Evolutionary conservation across 2,329 filamentous ascomycete genomes (phyloP).

Genomic region (Sphaerostilbella broomeana): DNA sequence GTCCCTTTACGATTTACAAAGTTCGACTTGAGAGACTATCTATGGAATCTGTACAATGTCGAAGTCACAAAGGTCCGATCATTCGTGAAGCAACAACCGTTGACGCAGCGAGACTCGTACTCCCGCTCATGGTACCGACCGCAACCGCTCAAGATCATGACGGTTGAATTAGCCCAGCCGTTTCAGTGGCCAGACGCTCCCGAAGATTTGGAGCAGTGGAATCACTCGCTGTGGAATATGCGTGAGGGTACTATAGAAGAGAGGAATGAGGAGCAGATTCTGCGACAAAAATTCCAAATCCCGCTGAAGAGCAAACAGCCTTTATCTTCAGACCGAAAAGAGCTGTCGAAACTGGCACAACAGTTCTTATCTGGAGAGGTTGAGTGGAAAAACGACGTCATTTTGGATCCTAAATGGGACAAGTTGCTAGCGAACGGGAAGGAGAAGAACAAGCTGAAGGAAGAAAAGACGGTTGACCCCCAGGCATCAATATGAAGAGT

Average conservation of each 20-base stretch:
- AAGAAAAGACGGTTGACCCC: conserved; percentile 12
- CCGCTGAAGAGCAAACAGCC: conserved; percentile 36
- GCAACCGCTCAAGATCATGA: conserved; percentile 82
- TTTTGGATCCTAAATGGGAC: conserved; percentile 43
- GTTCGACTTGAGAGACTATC: conserved; percentile 92
- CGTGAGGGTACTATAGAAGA: conserved; percentile 42
- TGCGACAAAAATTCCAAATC: conserved; percentile 28
- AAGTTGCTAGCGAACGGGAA: conserved; percentile 22
- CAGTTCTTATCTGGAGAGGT: conserved; percentile 53
- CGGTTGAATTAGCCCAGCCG: conserved; percentile 76
- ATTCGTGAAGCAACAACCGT: conserved; percentile 59
- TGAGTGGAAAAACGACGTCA: conserved; percentile 49
- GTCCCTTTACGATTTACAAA: conserved; percentile 93
- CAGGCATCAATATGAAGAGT: conserved; percentile 3
- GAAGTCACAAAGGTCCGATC: conserved; percentile 67
- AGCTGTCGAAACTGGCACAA: conserved; percentile 58
- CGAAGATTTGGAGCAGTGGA: conserved; percentile 56
- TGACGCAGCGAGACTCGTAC: conserved; percentile 44
- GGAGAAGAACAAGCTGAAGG: conserved; percentile 20
- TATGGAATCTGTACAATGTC: conserved; percentile 78
- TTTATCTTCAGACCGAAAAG: conserved; percentile 34
- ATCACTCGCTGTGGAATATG: conserved; percentile 51
- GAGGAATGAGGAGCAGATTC: conserved; percentile 29
- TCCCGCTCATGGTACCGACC: conserved; percentile 62
- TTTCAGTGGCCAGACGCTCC: conserved; percentile 81